A percentile compares a stretch with the other conserved stretches of the same genome.
Conservation (phyloP, 352 stramenopile species). For the Phytophthora litchii region DNA sequence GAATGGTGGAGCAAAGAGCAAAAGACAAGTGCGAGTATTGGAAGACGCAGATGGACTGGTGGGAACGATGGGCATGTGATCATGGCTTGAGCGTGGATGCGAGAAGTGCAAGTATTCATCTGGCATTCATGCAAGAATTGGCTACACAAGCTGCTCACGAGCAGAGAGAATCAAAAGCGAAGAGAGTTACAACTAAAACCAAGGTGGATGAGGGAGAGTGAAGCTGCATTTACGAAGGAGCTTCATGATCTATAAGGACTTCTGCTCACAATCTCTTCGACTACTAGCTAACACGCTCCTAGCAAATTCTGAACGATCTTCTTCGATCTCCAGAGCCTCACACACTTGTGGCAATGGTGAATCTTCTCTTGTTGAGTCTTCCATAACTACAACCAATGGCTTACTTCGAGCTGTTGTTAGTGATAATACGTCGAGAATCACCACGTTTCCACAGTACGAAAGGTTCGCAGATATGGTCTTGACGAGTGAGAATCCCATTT, state of each 20-base stretch:
- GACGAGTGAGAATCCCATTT: constrained; percentile 16
- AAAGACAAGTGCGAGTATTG: constrained; percentile 26
- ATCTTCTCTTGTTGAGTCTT: constrained; percentile 3
- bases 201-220: background rate
- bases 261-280: too few species aligned
- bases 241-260: background rate
- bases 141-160: constrained; percentile 20
- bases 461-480: constrained; percentile 13
- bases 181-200: background rate
- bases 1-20: constrained; percentile 5
- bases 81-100: constrained; percentile 16
- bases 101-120: constrained; percentile 11
- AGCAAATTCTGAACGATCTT: constrained; percentile 13
- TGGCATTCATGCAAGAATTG: constrained; percentile 24
- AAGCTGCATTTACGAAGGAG: constrained; percentile 3
- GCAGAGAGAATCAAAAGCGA: background rate
- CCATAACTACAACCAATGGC: constrained; percentile 13
- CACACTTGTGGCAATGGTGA: constrained; percentile 16
- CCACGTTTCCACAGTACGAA: constrained; percentile 17
- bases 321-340: constrained; percentile 20
- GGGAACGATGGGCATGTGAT: constrained; percentile 21
- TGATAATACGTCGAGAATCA: constrained; percentile 10
- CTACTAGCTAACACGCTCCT: constrained; percentile 3
- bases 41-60: constrained; percentile 28
- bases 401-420: constrained; percentile 1